phyloP scores from a whole-genome alignment of 768 basidiomycete genomes.

The Lepiota brunneoincarnata region DNA sequence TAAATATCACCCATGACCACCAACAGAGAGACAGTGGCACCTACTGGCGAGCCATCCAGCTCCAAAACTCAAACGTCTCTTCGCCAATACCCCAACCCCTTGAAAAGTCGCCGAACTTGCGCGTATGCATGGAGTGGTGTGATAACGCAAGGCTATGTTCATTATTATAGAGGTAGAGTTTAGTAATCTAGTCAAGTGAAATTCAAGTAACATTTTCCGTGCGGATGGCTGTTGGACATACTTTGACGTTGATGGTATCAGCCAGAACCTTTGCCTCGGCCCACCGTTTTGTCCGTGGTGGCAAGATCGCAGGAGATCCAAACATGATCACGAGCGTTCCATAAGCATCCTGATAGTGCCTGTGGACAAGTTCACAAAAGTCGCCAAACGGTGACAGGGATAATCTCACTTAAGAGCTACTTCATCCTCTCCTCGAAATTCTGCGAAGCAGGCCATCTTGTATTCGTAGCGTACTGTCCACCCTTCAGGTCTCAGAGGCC shows the following conservation, averaged over 20 bases:
- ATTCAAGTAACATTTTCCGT: not conserved
- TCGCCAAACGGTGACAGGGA: conserved; percentile 9
- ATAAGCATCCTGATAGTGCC: conserved; percentile 96
- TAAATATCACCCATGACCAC: not conserved
- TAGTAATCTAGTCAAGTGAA: conserved; percentile 60
- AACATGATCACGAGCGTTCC: conserved; percentile 84
- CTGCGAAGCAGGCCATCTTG: conserved; percentile 96
- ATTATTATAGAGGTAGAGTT: conserved; percentile 88
- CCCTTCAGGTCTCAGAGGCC: conserved; percentile 76
- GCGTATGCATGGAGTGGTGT: conserved; percentile 83
- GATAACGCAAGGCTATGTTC: conserved; percentile 79
- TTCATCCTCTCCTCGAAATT: conserved; percentile 91
- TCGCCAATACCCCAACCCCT: conserved; percentile 95
- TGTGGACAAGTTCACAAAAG: conserved; percentile 27
- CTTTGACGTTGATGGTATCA: conserved; percentile 91
- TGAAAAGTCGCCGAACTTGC: conserved; percentile 82
- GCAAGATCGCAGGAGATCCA: conserved; percentile 78
- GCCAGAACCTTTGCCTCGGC: conserved; percentile 97
- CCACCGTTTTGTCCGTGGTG: conserved; percentile 95
- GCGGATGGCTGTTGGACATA: conserved; percentile 24
- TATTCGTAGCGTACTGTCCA: conserved; percentile 98
- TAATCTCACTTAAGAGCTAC: conserved; percentile 81
- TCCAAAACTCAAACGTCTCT: conserved; percentile 97
- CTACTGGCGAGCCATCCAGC: conserved; percentile 91
- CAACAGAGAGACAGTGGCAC: conserved; percentile 23